Percentiles rank a stretch among this genome's conserved stretches.
Evolutionary conservation across 305 asterid species (phyloP).

Genomic region (Plantago lanceolata): DNA sequence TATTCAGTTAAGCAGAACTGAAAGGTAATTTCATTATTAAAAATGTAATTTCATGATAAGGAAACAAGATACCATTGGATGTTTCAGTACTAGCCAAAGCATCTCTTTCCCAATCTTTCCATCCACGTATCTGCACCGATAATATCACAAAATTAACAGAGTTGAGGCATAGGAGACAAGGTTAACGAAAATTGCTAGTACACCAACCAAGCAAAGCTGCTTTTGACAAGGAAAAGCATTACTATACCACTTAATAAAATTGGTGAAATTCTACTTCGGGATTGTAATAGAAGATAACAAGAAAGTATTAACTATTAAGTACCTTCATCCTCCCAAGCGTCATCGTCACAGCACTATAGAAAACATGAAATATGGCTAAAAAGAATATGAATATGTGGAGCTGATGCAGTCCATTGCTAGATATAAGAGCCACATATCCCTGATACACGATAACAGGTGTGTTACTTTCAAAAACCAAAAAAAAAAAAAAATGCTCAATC

Average conservation of each 20-base stretch:
- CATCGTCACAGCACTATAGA: constrained; percentile 86
- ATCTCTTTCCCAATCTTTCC: constrained; percentile 85
- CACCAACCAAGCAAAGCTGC: background rate
- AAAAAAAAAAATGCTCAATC: too few species aligned
- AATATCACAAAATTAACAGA: background rate
- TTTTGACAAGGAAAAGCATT: background rate
- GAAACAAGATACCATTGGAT: constrained; percentile 42
- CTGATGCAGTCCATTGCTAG: constrained; percentile 78
- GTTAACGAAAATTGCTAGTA: background rate
- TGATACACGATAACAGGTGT: constrained; percentile 22
- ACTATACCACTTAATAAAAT: background rate
- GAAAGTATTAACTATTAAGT: background rate
- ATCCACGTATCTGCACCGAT: constrained; percentile 63
- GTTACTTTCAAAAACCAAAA: background rate
- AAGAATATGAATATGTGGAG: constrained; percentile 96
- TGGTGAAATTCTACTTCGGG: background rate
- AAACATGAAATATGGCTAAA: constrained; percentile 82
- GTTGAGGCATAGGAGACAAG: background rate
- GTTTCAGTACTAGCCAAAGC: constrained; percentile 31
- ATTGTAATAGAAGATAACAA: background rate
- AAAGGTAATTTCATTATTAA: background rate
- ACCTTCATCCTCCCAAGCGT: constrained; percentile 86
- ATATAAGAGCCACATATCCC: constrained; percentile 77
- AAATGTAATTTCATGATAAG: background rate
- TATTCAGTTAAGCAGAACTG: background rate